Evolutionary conservation across 352 stramenopile genomes (phyloP), one percentile per base, ranked within the genome.

Genomic region (Globisporangium echinulatum): DNA sequence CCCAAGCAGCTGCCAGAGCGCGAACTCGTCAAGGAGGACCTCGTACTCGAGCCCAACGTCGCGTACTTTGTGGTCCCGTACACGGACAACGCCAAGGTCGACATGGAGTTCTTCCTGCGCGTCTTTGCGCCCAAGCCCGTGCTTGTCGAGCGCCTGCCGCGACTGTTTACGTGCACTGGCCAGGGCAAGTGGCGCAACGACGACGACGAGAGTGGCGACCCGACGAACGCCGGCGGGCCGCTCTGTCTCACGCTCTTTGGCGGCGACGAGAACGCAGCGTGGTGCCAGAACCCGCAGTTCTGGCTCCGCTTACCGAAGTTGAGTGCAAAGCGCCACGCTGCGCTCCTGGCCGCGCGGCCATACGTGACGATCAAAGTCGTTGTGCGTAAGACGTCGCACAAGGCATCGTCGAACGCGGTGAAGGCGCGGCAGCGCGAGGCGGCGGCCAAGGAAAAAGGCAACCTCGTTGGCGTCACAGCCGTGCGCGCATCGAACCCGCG

Each of bases 241-340:
- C 64, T 96, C 38, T 87, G 63, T 57, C 56, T 58, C 63, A 77
- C 70, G 40, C 68, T 74, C 59, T 73, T 52, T 40, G 63, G 62
- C 0, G 76, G 77, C 4, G 66, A 77, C 6, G 77, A 87, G 42
- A 92, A 92, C 59, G 37, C 78, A 0, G 58, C 74, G 14, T 92
- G 81, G 81, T 89, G 82, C 66, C 87, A 96, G 60, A 97, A 97
- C 52, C 89, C 90, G 9, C 90, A 97, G 70, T 97, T 93, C 63
- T 83, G 86, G 70, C 37, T 96, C 42, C 75, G 75, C 0, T 64
- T 91, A 13, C 54, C 60, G 25, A 56, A 77, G 5, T 64, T 75
- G 19, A 52, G 56, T 3, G 36, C 48, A 15, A 54, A 69, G 50
- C 52, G 68, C 14, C 61, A 63, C 9, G 66, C 70, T 3, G 69